Evolutionary conservation across 169 alveolate genomes (phyloP).

Genomic region (Plasmodium yoelii): DNA sequence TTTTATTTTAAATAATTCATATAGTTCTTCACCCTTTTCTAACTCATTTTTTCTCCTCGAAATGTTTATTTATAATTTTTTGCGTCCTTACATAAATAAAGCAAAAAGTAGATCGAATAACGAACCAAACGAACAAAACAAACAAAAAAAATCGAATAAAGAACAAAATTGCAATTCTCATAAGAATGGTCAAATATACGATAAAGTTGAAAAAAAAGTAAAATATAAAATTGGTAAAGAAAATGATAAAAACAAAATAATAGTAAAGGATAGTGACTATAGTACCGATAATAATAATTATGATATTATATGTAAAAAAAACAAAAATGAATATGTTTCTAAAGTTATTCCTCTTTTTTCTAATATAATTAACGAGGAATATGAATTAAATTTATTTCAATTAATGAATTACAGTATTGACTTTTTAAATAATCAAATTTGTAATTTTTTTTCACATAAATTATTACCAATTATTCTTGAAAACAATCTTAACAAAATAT

Average conservation of each 20-base stretch:
- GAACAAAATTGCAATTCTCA: background rate
- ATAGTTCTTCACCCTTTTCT: background rate
- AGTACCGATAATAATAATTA: constrained; percentile 17
- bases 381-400: constrained; percentile 22
- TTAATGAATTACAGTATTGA: constrained; percentile 32
- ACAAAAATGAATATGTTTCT: constrained; percentile 25
- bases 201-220: background rate
- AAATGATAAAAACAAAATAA: background rate
- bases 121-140: too few relatives aligned
- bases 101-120: too few relatives aligned
- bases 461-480: constrained; percentile 36
- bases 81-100: constrained; percentile 1
- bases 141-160: too few relatives aligned
- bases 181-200: background rate
- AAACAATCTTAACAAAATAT: constrained; percentile 16
- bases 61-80: constrained; percentile 2
- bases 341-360: constrained; percentile 42
- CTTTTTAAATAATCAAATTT: constrained; percentile 38
- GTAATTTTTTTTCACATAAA: constrained; percentile 42
- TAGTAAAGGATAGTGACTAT: constrained; percentile 23
- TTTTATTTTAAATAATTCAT: constrained; percentile 45
- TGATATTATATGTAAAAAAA: constrained; percentile 31
- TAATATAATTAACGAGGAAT: constrained; percentile 18
- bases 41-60: constrained; percentile 30
- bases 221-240: background rate